Evolutionary conservation across 257 asterid species (phyloP).

Genomic region (Fraxinus quadrangulata): DNA sequence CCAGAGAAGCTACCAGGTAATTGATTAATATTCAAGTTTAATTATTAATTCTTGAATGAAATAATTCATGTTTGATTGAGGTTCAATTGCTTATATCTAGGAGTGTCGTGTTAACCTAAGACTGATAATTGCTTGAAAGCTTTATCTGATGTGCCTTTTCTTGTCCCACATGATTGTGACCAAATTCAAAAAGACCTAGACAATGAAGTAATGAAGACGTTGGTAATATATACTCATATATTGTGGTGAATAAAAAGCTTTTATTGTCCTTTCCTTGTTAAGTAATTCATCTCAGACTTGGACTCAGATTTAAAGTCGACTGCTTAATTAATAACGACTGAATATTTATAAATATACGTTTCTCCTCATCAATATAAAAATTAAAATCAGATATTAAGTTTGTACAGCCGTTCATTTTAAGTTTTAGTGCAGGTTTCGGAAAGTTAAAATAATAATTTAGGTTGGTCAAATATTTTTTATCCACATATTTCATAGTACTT

Average conservation of each 20-base stretch:
- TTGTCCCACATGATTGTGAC: constrained; percentile 12
- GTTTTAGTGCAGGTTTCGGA: too few relatives aligned
- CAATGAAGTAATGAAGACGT: constrained; percentile 17
- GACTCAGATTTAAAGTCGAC: too few relatives aligned
- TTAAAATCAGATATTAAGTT: too few relatives aligned
- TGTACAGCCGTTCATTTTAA: not conserved
- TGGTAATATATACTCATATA: constrained; percentile 1
- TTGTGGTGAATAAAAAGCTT: not conserved
- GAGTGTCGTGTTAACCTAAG: not conserved
- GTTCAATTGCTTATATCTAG: constrained; percentile 1
- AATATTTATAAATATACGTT: too few relatives aligned
- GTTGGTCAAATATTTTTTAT: too few relatives aligned
- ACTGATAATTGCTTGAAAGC: constrained; percentile 1
- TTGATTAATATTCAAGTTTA: not conserved
- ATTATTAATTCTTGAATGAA: not conserved
- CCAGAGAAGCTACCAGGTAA: constrained; percentile 57
- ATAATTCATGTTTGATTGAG: not conserved
- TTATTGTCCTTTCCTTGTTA: not conserved
- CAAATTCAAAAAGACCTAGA: constrained; percentile 10
- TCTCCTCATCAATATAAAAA: not conserved
- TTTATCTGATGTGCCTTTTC: not conserved
- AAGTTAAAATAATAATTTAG: too few relatives aligned
- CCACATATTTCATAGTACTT: too few relatives aligned
- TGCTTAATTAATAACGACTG: too few relatives aligned
- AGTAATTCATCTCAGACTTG: too few relatives aligned